phyloP scores from a whole-genome alignment of 2,329 filamentous ascomycete genomes.

The Teratosphaeria viscida region DNA sequence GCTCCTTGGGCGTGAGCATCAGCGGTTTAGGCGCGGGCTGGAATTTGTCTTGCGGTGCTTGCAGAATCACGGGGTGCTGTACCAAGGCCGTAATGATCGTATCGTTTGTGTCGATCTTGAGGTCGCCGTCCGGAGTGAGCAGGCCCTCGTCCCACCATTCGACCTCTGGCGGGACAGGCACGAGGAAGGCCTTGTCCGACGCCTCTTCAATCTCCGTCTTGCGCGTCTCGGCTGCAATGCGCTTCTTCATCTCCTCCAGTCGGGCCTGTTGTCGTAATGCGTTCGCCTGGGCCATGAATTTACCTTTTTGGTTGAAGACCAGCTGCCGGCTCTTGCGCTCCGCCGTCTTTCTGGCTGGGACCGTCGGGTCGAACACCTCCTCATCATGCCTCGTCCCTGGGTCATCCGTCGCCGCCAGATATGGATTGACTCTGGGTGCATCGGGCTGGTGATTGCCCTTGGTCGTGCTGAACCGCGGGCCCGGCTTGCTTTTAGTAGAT shows the following conservation, averaged over 20 bases:
- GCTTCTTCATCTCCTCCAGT: slow-evolving; percentile 87
- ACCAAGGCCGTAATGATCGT: slow-evolving; percentile 83
- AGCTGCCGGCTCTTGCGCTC: slow-evolving; percentile 67
- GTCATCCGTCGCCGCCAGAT: slow-evolving; percentile 20
- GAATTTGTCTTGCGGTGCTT: slow-evolving; percentile 83
- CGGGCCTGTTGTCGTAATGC: slow-evolving; percentile 78
- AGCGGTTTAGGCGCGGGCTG: slow-evolving; percentile 73
- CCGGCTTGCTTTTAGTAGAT: slow-evolving; percentile 29
- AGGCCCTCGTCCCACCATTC: slow-evolving; percentile 98
- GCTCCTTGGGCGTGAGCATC: slow-evolving; percentile 83
- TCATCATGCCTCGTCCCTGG: slow-evolving; percentile 34
- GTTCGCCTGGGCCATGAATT: slow-evolving; percentile 91
- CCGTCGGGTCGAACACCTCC: slow-evolving; percentile 29
- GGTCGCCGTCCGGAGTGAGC: slow-evolving; percentile 45
- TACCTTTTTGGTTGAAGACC: slow-evolving; percentile 88
- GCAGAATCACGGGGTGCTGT: slow-evolving; percentile 82
- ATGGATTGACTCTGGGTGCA: slow-evolving; percentile 29
- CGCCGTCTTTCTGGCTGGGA: slow-evolving; percentile 57
- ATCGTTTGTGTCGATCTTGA: slow-evolving; percentile 65
- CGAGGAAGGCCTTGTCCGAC: slow-evolving; percentile 77
- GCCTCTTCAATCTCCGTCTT: slow-evolving; percentile 94
- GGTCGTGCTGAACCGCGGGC: slow-evolving; percentile 43
- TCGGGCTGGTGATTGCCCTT: slow-evolving; percentile 46
- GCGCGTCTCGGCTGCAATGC: slow-evolving; percentile 75
- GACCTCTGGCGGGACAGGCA: slow-evolving; percentile 73